A percentile compares a stretch with the other conserved stretches of the same genome.
phyloP scores from a whole-genome alignment of 441 rosid species.

The Biscutella auriculata region DNA sequence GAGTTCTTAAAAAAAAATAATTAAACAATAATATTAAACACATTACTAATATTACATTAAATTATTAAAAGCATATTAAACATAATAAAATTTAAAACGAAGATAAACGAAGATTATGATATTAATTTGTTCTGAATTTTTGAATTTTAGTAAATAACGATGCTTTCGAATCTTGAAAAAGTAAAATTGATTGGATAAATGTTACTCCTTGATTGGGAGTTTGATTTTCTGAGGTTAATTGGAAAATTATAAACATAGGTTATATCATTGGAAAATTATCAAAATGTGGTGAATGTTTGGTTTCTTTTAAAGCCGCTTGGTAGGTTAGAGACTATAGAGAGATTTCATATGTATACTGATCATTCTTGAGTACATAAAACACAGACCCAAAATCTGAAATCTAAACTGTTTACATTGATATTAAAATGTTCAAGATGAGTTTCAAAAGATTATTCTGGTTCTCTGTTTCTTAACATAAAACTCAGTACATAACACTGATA shows the following conservation, averaged over 20 bases:
- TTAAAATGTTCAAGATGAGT: background rate
- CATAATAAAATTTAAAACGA: too few species aligned
- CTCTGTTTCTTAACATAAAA: slow-evolving; percentile 10
- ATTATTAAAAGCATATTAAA: too few species aligned
- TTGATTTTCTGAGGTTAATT: slow-evolving; percentile 2
- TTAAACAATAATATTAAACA: too few species aligned
- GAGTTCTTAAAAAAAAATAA: too few species aligned
- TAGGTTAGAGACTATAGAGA: slow-evolving; percentile 5
- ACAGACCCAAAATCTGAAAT: background rate
- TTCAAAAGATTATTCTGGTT: background rate
- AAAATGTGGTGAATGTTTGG: slow-evolving; percentile 7
- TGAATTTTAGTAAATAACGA: too few species aligned
- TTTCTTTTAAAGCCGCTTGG: slow-evolving; percentile 4
- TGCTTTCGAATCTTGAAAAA: too few species aligned
- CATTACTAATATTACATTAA: too few species aligned
- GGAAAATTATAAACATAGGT: slow-evolving; percentile 6
- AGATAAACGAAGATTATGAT: too few species aligned
- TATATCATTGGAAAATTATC: slow-evolving; percentile 10
- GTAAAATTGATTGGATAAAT: too few species aligned
- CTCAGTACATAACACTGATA: background rate
- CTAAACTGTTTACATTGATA: background rate
- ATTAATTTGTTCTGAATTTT: too few species aligned
- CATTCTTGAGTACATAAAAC: slow-evolving; percentile 16
- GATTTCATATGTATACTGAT: slow-evolving; percentile 5
- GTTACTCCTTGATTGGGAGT: too few species aligned